Percentiles rank a stretch among this genome's conserved stretches.
Conservation (phyloP, 805 yeast species). For the Metschnikowia noctiluminum region DNA sequence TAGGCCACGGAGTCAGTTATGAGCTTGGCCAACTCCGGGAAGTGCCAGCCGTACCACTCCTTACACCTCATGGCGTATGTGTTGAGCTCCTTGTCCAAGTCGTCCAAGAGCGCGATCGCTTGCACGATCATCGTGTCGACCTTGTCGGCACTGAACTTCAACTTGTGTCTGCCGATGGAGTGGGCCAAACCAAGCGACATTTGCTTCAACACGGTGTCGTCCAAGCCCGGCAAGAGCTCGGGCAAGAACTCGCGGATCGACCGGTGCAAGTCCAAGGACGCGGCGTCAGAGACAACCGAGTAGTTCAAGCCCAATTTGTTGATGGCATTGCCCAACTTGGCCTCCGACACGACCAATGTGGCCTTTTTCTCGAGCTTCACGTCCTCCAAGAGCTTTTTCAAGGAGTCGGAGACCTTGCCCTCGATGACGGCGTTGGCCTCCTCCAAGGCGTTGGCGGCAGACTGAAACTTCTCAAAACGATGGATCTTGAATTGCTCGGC, state of each 20-base stretch:
- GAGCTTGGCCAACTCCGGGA: slow-evolving; percentile 98
- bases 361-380: slow-evolving; percentile 79
- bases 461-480: slow-evolving; percentile 89
- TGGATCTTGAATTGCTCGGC: slow-evolving; percentile 88
- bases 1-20: slow-evolving; percentile 93
- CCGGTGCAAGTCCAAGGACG: slow-evolving; percentile 90
- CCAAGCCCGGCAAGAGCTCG: slow-evolving; percentile 88
- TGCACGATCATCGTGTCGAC: slow-evolving; percentile 99
- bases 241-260: slow-evolving; percentile 94
- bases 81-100: slow-evolving; percentile 94
- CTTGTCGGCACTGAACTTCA: slow-evolving; percentile 96
- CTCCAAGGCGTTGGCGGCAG: slow-evolving; percentile 94
- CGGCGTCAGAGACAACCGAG: slow-evolving; percentile 90
- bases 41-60: slow-evolving; percentile 99
- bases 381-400: slow-evolving; percentile 72
- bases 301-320: slow-evolving; percentile 89
- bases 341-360: slow-evolving; percentile 86
- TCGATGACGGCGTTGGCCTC: slow-evolving; percentile 91
- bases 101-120: slow-evolving; percentile 95
- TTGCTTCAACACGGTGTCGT: slow-evolving; percentile 77
- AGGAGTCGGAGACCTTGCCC: slow-evolving; percentile 86
- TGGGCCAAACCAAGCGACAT: slow-evolving; percentile 99
- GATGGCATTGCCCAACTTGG: slow-evolving; percentile 94
- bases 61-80: slow-evolving; percentile 98
- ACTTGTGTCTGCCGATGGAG: slow-evolving; percentile 96